Evolutionary conservation across 2,329 filamentous ascomycete species (phyloP), one percentile per base, ranked within the genome.

Genomic region (Epichloe hybrida): DNA sequence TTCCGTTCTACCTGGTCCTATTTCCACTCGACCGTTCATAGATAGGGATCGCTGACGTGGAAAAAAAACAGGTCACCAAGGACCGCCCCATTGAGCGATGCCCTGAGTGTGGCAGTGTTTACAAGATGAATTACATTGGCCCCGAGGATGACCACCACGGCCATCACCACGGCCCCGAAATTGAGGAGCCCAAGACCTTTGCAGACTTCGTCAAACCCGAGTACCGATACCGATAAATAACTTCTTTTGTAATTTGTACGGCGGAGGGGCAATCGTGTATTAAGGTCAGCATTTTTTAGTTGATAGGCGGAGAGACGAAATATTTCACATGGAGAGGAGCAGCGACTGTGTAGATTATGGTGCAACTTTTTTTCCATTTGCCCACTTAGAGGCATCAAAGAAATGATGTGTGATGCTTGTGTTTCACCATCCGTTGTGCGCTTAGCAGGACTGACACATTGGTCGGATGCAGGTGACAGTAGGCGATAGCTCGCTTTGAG

Each of bases 61-160:
- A 17, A n/a, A 31, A 44, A 17, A 17, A 17, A 17, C 52, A 93
- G 87, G 80, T 94, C 65, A 85, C 86, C 67, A 87, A 87, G 66
- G 83, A 93, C 53, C 89, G 93, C 68, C 93, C 93, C 52, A 72
- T 95, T 61, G 88, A 94, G 77, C 88, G 93, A 70, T 98, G 93
- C 83, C 83, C 83, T 65, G 93, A 98, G 78, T 98, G 93, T 74
- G 93, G 93, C 61, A 88, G 83, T 69, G 88, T 93, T 60, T 90
- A 95, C 78, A 94, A 95, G 84, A 93, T 97, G 87, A 85, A 96
- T 68, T 98, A 95, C 72, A 74, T 95, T 59, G 93, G 93, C 55
- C 83, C 89, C 48, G 69, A 83, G 66, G 86, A 93, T 58, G 83
- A 90, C 67, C 72, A 75, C 63, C 79, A 87, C 68, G 67, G 76